Conservation (phyloP, 768 basidiomycete species). For the Coprinopsis marcescibilis region DNA sequence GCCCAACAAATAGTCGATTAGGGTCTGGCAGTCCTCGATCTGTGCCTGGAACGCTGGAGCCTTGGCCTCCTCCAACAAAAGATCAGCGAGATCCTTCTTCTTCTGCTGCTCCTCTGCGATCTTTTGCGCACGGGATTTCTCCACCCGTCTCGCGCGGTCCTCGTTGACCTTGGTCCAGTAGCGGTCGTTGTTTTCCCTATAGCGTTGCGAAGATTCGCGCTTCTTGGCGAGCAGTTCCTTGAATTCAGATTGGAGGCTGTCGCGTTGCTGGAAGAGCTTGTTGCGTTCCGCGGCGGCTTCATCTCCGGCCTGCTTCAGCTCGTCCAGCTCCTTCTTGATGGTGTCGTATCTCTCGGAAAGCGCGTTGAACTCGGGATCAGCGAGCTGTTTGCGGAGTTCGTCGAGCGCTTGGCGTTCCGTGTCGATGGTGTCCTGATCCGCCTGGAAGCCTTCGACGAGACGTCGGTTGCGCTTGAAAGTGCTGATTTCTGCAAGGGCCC, state of each 20-base stretch:
- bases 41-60: constrained; percentile 85
- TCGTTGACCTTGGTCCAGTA: constrained; percentile 84
- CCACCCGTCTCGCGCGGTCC: constrained; percentile 79
- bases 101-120: constrained; percentile 74
- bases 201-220: constrained; percentile 63
- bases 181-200: constrained; percentile 78
- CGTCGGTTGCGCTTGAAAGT: constrained; percentile 64
- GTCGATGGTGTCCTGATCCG: constrained; percentile 76
- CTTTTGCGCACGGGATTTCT: constrained; percentile 67
- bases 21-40: constrained; percentile 94
- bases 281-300: constrained; percentile 74
- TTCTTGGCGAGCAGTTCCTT: constrained; percentile 70
- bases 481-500: constrained; percentile 86
- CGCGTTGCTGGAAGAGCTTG: constrained; percentile 86
- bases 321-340: constrained; percentile 81
- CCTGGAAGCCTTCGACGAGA: constrained; percentile 75
- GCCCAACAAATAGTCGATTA: constrained; percentile 80
- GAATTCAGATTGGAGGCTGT: constrained; percentile 60
- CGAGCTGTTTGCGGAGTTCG: constrained; percentile 74
- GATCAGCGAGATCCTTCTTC: constrained; percentile 72
- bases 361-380: constrained; percentile 86
- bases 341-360: constrained; percentile 74
- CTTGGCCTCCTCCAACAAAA: constrained; percentile 85
- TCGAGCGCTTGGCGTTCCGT: constrained; percentile 70
- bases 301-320: constrained; percentile 80